phyloP scores from a whole-genome alignment of 2,329 filamentous ascomycete genomes.

The Penicillium occitanis region DNA sequence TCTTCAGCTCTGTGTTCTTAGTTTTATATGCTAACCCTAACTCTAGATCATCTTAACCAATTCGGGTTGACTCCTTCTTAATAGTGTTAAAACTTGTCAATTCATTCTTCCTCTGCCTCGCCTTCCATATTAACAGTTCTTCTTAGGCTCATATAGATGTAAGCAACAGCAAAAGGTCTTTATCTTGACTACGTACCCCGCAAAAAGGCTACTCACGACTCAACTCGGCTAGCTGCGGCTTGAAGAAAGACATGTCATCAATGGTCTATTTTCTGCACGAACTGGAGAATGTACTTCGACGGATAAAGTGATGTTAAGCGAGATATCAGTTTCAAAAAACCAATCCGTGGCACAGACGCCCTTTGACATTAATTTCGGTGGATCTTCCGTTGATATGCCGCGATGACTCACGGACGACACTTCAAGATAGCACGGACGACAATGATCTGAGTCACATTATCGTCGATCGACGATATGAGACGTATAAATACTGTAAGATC shows the following conservation, averaged over 20 bases:
- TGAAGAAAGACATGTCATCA: not conserved
- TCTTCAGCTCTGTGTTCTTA: not conserved
- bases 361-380: not conserved
- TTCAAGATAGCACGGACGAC: not conserved
- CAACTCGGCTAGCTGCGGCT: not conserved
- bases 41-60: not conserved
- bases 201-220: not conserved
- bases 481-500: not conserved
- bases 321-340: not conserved
- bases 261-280: not conserved
- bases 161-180: not conserved
- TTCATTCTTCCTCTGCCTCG: not conserved
- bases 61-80: not conserved
- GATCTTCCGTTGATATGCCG: not conserved
- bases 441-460: not conserved
- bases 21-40: not conserved
- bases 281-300: not conserved
- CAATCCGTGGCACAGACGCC: not conserved
- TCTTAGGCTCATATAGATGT: not conserved
- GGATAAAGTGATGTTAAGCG: not conserved
- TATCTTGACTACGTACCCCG: not conserved
- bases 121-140: not conserved
- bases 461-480: not conserved
- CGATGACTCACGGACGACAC: not conserved
- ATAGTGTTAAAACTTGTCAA: not conserved